Base-by-base conservation (phyloP, 257 asterid genomes). In the Salvia splendens region DNA sequence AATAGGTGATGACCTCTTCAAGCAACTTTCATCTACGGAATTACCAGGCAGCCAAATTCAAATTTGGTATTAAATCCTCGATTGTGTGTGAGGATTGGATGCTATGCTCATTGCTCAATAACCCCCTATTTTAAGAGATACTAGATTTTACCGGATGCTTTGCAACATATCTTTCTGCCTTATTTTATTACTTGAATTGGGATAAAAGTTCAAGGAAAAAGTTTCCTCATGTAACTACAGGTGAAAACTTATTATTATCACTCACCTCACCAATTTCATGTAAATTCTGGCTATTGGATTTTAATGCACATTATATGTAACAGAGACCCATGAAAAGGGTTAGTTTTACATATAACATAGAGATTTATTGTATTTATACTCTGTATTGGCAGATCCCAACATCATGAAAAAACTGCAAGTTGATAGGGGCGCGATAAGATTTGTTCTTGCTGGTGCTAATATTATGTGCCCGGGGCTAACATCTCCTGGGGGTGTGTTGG, bases 391-490 rank as follows among this genome's bases (percentile, higher is more conserved):
- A 94, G 99, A 94, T 86, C 99, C 99, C 66, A 78, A 87, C 77
- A 86, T 94, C 75, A 94, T 94, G 99, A 94, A 87, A 71, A 94
- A 87, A 69, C 79, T 94, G 46, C 97, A 94, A 84, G 99, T 94
- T 78, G 99, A 94, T 74, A 81, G 97, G 70, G 99, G 99, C 8
- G 99, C 99, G 1, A 88, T 94, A 73, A 88, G 73, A 79, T 91
- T 79, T 83, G 98, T 94, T 63, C 96, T 94, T 56, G 78, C 99
- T 70, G 99, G 99, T 78, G 99, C 99, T 75, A 94, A 94, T 83
- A 91, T 94, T 77, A 94, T 94, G 99, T 94, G 99, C 71, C 99
- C 99, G 3, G 99, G 99, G 35, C 96, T 94, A 52, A 94, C 99
- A 10, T 94, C 99, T 75, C 93, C 96, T 54, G 99, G 99, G 36